phyloP scores from a whole-genome alignment of 306 rosid species.

The Glycyrrhiza uralensis region DNA sequence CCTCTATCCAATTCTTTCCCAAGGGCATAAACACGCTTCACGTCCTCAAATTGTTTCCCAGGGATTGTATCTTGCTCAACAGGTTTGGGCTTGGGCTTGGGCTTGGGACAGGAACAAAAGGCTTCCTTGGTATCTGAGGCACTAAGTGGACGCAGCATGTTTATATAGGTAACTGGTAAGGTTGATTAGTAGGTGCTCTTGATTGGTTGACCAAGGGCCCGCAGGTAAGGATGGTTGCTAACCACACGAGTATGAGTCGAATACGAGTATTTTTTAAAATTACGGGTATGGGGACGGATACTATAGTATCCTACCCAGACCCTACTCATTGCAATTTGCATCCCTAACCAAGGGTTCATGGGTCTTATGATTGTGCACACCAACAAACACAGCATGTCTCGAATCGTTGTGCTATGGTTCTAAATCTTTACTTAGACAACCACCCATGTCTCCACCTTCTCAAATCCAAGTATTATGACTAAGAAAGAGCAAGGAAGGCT shows the following conservation, averaged over 20 bases:
- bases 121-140: slow-evolving; percentile 23
- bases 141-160: slow-evolving; percentile 24
- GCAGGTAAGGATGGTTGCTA: too few species aligned
- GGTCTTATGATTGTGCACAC: slow-evolving; percentile 28
- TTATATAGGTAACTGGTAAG: too few species aligned
- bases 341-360: slow-evolving; percentile 41
- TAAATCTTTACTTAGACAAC: slow-evolving; percentile 43
- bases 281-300: too few species aligned
- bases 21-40: slow-evolving; percentile 44
- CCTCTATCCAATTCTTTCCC: slow-evolving; percentile 85
- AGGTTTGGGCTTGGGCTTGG: slow-evolving; percentile 43
- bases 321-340: too few species aligned
- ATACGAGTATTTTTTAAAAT: too few species aligned
- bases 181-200: slow-evolving; percentile 31
- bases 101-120: slow-evolving; percentile 21
- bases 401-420: slow-evolving; percentile 37
- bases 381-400: too few species aligned
- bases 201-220: too few species aligned
- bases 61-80: slow-evolving; percentile 49
- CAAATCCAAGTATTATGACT: not conserved
- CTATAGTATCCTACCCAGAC: too few species aligned
- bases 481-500: not conserved
- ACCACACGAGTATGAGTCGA: too few species aligned
- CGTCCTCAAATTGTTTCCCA: slow-evolving; percentile 68
- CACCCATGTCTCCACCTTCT: slow-evolving; percentile 43